Percentiles rank a stretch among this genome's conserved stretches.
Conservation (phyloP, 1,284 basidiomycete species). For the Hymenochaete sp. region DNA sequence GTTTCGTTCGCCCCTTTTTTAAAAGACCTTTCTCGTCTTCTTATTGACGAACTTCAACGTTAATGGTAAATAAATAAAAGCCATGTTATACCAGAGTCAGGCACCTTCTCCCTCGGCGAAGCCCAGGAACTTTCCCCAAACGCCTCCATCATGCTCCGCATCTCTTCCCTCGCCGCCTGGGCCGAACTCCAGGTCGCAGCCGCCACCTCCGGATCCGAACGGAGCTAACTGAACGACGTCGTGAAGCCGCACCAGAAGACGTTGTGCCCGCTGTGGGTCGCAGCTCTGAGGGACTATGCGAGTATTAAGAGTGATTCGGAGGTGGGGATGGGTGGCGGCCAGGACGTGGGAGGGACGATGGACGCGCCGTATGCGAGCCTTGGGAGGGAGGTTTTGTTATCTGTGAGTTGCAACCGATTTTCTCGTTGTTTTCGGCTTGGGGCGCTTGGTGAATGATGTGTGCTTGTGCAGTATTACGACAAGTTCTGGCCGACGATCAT, state of each 20-base stretch:
- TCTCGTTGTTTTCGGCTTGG: too few relatives aligned
- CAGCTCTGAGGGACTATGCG: conserved; percentile 85
- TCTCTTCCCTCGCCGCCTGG: conserved; percentile 93
- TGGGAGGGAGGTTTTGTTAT: conserved; percentile 83
- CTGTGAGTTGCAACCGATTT: conserved; percentile 62
- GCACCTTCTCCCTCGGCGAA: conserved; percentile 81
- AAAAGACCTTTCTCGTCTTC: neutral
- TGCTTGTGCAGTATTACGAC: conserved; percentile 81
- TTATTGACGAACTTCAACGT: conserved; percentile 18
- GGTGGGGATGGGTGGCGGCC: too few relatives aligned
- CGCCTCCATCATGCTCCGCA: conserved; percentile 90
- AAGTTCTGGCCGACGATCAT: conserved; percentile 80
- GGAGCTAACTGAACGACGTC: conserved; percentile 74
- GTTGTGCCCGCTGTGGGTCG: conserved; percentile 83
- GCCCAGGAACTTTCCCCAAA: conserved; percentile 85
- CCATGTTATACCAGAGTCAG: too few relatives aligned
- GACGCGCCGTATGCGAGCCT: conserved; percentile 83
- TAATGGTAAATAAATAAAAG: too few relatives aligned
- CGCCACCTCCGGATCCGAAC: too few relatives aligned
- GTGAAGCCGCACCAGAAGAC: conserved; percentile 73
- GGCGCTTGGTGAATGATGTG: neutral
- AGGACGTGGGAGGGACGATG: conserved; percentile 60
- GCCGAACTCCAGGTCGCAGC: conserved; percentile 86
- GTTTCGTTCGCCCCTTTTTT: conserved; percentile 12
- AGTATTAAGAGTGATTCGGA: conserved; percentile 86